Evolutionary conservation across 306 rosid species (phyloP).

Genomic region (Clitoria ternatea): DNA sequence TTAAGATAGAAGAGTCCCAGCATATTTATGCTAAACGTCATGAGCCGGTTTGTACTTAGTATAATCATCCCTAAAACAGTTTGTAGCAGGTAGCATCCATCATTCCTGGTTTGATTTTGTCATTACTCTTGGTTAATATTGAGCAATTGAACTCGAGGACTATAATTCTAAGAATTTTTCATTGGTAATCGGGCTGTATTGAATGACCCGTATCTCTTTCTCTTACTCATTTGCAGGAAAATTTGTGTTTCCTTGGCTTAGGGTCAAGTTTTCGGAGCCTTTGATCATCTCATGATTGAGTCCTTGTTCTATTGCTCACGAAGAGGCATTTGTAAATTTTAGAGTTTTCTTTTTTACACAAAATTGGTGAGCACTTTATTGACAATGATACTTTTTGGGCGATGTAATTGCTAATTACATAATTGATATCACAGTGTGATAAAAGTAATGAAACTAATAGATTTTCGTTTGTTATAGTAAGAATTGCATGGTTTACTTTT

Average conservation of each 20-base stretch:
- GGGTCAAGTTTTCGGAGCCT: neutral
- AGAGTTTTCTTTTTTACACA: neutral
- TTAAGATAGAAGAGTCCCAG: no score
- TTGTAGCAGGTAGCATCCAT: neutral
- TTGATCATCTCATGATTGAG: neutral
- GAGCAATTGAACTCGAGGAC: neutral
- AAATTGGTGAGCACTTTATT: neutral
- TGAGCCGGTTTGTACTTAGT: no score
- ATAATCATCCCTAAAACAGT: no score
- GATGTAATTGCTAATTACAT: neutral
- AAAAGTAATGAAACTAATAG: neutral
- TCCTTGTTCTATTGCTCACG: constrained; percentile 15
- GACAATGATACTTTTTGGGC: neutral
- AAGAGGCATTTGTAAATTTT: constrained; percentile 23
- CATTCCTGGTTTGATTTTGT: neutral
- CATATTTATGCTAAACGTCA: no score
- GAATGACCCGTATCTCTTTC: neutral
- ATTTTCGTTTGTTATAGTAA: neutral
- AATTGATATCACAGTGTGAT: neutral
- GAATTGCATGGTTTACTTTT: neutral
- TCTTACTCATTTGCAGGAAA: constrained; percentile 11
- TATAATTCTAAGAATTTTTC: neutral
- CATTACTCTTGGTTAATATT: neutral
- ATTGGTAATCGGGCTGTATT: neutral
- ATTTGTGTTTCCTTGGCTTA: neutral